phyloP scores from a whole-genome alignment of 148 eudicot genomes.

The Suaeda aralocaspica region DNA sequence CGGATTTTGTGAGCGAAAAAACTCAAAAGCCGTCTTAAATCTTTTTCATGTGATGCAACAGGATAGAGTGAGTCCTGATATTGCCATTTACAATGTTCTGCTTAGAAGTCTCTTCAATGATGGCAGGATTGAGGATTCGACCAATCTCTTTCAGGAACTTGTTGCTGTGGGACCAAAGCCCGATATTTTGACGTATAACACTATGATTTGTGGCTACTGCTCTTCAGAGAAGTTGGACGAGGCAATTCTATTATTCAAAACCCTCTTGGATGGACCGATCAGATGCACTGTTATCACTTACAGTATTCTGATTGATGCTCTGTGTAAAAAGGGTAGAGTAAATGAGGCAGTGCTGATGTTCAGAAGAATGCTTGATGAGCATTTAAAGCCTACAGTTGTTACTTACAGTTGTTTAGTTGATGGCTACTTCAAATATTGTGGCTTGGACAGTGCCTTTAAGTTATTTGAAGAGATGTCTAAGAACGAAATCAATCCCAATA shows the following conservation, averaged over 20 bases:
- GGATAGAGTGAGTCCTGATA: constrained; percentile 43
- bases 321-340: constrained; percentile 49
- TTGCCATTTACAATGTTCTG: constrained; percentile 49
- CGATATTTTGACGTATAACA: constrained; percentile 59
- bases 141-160: constrained; percentile 32
- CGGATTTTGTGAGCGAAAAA: constrained; percentile 44
- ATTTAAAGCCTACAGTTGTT: constrained; percentile 44
- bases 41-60: constrained; percentile 44
- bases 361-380: constrained; percentile 37
- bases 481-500: constrained; percentile 42
- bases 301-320: constrained; percentile 48
- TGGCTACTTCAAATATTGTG: constrained; percentile 40
- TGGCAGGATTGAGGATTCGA: constrained; percentile 26
- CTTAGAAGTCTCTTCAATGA: constrained; percentile 43
- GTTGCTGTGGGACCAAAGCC: constrained; percentile 42
- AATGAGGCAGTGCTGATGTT: constrained; percentile 46
- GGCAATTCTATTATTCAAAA: constrained; percentile 46
- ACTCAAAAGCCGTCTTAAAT: constrained; percentile 27
- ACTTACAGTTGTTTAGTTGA: constrained; percentile 60
- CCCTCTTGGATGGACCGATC: constrained; percentile 22
- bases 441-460: constrained; percentile 35
- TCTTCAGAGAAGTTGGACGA: constrained; percentile 36
- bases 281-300: constrained; percentile 40
- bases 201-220: constrained; percentile 55
- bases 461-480: constrained; percentile 48